Evolutionary conservation across 1,139 yeast species (phyloP).

Genomic region (Candida dubliniensis): DNA sequence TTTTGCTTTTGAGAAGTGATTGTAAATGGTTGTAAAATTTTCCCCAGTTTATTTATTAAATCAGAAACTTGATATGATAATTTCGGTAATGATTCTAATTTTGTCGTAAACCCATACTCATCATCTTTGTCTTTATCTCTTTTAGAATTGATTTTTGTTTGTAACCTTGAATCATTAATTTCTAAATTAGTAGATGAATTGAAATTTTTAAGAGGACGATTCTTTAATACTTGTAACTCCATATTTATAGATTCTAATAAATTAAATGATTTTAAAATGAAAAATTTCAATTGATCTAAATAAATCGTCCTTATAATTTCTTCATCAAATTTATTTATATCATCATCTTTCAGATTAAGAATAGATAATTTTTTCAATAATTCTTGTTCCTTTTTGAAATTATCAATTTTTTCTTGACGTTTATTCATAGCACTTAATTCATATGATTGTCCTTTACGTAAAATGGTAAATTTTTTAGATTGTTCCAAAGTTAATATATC

Average conservation of each 20-base stretch:
- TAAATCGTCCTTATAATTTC: slow-evolving; percentile 57
- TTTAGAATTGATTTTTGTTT: slow-evolving; percentile 15
- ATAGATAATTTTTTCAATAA: slow-evolving; percentile 43
- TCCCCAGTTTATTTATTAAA: slow-evolving; percentile 66
- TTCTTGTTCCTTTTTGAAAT: slow-evolving; percentile 60
- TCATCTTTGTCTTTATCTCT: slow-evolving; percentile 14
- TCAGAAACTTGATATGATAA: slow-evolving; percentile 29
- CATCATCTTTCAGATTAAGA: slow-evolving; percentile 34
- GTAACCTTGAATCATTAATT: slow-evolving; percentile 19
- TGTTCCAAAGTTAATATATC: slow-evolving; percentile 41
- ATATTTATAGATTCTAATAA: slow-evolving; percentile 53
- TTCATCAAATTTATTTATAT: slow-evolving; percentile 51
- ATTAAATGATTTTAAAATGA: slow-evolving; percentile 53
- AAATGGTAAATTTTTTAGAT: slow-evolving; percentile 34
- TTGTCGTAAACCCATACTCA: slow-evolving; percentile 52
- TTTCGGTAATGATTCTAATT: slow-evolving; percentile 44
- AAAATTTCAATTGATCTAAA: slow-evolving; percentile 53
- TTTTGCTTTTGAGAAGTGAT: slow-evolving; percentile 62
- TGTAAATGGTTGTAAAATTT: slow-evolving; percentile 81
- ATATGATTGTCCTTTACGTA: slow-evolving; percentile 36
- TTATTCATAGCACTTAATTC: slow-evolving; percentile 48
- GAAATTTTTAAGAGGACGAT: slow-evolving; percentile 35
- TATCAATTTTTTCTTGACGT: slow-evolving; percentile 72
- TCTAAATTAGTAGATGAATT: background rate
- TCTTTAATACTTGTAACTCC: slow-evolving; percentile 57